Conservation (phyloP, 179 eudicot species). For the Drosera spatulata region DNA sequence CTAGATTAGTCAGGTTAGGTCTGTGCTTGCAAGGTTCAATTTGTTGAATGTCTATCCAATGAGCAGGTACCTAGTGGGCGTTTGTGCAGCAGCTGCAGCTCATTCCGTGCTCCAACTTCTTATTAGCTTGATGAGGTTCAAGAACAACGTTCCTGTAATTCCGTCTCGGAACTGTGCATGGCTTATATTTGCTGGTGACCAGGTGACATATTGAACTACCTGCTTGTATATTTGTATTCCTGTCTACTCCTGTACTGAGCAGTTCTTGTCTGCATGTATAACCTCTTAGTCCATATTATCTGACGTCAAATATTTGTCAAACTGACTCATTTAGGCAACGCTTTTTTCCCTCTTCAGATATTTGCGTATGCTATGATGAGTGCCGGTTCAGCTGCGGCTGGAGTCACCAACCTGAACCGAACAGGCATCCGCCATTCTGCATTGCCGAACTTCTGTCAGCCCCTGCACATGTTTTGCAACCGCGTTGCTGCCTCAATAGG, state of each 20-base stretch:
- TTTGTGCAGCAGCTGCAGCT: conserved; percentile 57
- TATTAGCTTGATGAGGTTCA: conserved; percentile 33
- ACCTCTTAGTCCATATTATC: no score
- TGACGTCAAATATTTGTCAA: neutral
- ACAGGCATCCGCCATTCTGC: conserved; percentile 74
- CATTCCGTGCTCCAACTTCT: conserved; percentile 64
- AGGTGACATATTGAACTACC: conserved; percentile 29
- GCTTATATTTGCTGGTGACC: conserved; percentile 79
- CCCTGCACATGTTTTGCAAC: conserved; percentile 58
- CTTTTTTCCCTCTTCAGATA: conserved; percentile 19
- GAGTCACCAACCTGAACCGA: conserved; percentile 68
- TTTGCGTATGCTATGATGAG: conserved; percentile 84
- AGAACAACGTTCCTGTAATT: conserved; percentile 37
- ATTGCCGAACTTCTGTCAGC: conserved; percentile 86
- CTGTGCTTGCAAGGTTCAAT: neutral
- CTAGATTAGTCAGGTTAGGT: no score
- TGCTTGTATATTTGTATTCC: neutral
- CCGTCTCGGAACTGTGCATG: conserved; percentile 67
- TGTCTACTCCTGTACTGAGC: no score
- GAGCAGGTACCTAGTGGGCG: conserved; percentile 69
- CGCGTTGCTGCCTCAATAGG: conserved; percentile 75
- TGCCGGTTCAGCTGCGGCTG: conserved; percentile 90
- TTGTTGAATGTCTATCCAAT: conserved; percentile 23
- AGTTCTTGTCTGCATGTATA: no score
- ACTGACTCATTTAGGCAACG: neutral